A percentile compares a stretch with the other conserved stretches of the same genome.
phyloP scores from a whole-genome alignment of 2,329 filamentous ascomycete genomes.

The Aspergillus hortae region DNA sequence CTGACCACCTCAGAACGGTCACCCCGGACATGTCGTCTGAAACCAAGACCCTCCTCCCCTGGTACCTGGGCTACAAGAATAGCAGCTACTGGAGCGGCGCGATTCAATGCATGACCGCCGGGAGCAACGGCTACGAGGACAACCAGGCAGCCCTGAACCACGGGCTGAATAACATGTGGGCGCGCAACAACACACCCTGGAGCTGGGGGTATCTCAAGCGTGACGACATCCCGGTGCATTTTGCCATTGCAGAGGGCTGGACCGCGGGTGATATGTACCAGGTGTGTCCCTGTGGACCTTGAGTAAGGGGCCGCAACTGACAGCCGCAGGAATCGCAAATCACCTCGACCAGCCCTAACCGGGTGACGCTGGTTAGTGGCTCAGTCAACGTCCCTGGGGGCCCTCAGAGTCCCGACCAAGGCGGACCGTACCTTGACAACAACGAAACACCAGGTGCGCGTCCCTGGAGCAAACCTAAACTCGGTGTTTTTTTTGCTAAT shows the following conservation, averaged over 20 bases:
- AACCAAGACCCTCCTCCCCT: slow-evolving; percentile 48
- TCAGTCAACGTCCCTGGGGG: slow-evolving; percentile 51
- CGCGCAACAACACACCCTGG: slow-evolving; percentile 51
- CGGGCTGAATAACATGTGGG: slow-evolving; percentile 54
- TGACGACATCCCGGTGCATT: slow-evolving; percentile 54
- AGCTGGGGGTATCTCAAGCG: slow-evolving; percentile 52
- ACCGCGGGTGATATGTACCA: slow-evolving; percentile 57
- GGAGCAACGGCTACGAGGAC: slow-evolving; percentile 50
- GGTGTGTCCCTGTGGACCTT: slow-evolving; percentile 14
- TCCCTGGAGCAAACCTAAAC: background rate
- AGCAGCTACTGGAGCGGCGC: slow-evolving; percentile 48
- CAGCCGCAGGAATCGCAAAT: slow-evolving; percentile 45
- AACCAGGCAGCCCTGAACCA: slow-evolving; percentile 53
- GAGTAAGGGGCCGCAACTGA: background rate
- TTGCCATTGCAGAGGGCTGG: slow-evolving; percentile 53
- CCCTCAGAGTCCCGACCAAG: slow-evolving; percentile 41
- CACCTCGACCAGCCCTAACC: slow-evolving; percentile 52
- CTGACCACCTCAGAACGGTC: slow-evolving; percentile 28
- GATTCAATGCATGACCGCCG: slow-evolving; percentile 54
- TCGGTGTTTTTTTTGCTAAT: background rate
- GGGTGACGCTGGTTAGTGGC: slow-evolving; percentile 50
- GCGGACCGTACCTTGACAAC: slow-evolving; percentile 50
- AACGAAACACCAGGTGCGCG: slow-evolving; percentile 46
- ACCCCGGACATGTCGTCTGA: slow-evolving; percentile 37
- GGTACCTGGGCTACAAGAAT: slow-evolving; percentile 53